Base-by-base conservation (phyloP, 2,329 filamentous ascomycete genomes). In the Hypoxylon sp. region DNA sequence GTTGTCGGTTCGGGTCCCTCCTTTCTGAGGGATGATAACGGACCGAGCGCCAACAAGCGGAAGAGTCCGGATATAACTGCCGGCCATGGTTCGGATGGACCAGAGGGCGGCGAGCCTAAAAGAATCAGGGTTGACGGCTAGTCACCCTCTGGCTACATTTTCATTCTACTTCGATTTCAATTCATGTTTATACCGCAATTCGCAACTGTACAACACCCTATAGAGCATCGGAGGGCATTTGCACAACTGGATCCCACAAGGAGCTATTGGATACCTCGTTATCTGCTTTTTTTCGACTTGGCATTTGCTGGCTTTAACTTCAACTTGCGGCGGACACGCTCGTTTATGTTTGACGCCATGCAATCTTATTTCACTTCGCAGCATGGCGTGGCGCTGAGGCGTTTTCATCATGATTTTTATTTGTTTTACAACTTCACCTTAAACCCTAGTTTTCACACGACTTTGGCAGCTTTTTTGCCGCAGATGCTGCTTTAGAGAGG, bases 1-100 rank as follows among this genome's bases (percentile, higher is more conserved):
- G 82, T 90, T 1, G 84, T 85, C 1, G 85, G 83, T 1, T 85
- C 83, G 0, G 88, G 88, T 2, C 88, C 88, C 2, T 89, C 87
- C 62, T 90, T 90, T 70, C 72, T 90, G 57, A 81, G 87, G 62
- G 87, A 90, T 19, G 88, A 90, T 25, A 76, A 76, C 52, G 74
- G 68, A 32, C 55, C 68, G 23, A 72, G 72, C 16, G 64, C 78
- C 0, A 75, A 78, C n/a, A 88, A 88, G 76, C 79, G 86, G 65
- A 88, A 88, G 77, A 88, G 85, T 63, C 85, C 85, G 1, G 86
- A 88, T 7, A 78, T 80, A 34, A 81, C 78, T 9, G 77, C 75
- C n/a, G 78, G 79, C 2, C 75, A 79, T 1, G 75, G 76, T 7
- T 78, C 78, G 0, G 84, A 85, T 25, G 74, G 78, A 2, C 75